phyloP scores from a whole-genome alignment of 306 rosid genomes.

The Cicer judaicum region DNA sequence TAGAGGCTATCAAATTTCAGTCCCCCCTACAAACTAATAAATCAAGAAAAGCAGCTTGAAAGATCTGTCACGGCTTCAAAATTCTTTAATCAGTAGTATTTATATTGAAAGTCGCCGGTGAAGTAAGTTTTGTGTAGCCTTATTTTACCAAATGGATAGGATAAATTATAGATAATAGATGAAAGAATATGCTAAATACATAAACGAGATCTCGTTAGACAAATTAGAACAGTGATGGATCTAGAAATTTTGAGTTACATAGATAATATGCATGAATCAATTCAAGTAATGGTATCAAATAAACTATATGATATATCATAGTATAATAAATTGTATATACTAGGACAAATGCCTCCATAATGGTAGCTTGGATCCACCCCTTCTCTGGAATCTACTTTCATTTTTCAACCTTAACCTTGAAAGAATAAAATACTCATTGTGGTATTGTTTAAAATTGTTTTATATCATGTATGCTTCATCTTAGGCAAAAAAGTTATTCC shows the following conservation, averaged over 20 bases:
- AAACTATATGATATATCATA: background rate
- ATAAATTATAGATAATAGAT: slow-evolving; percentile 11
- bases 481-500: slow-evolving; percentile 8
- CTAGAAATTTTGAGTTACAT: background rate
- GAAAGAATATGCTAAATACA: slow-evolving; percentile 42
- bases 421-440: slow-evolving; percentile 30
- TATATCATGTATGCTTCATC: slow-evolving; percentile 23
- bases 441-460: slow-evolving; percentile 33
- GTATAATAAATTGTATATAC: background rate
- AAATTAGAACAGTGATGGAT: background rate
- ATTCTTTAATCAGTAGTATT: background rate
- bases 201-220: background rate
- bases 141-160: slow-evolving; percentile 27
- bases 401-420: background rate
- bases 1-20: background rate
- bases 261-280: background rate
- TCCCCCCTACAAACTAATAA: background rate
- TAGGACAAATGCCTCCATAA: background rate
- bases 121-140: slow-evolving; percentile 2
- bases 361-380: background rate
- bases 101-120: background rate
- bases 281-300: background rate
- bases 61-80: slow-evolving; percentile 1
- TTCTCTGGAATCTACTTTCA: slow-evolving; percentile 35
- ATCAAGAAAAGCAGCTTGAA: slow-evolving; percentile 2